A percentile compares a stretch with the other conserved stretches of the same genome.
Evolutionary conservation across 2,329 filamentous ascomycete species (phyloP).

Genomic region (Clarireedia homoeocarpa): DNA sequence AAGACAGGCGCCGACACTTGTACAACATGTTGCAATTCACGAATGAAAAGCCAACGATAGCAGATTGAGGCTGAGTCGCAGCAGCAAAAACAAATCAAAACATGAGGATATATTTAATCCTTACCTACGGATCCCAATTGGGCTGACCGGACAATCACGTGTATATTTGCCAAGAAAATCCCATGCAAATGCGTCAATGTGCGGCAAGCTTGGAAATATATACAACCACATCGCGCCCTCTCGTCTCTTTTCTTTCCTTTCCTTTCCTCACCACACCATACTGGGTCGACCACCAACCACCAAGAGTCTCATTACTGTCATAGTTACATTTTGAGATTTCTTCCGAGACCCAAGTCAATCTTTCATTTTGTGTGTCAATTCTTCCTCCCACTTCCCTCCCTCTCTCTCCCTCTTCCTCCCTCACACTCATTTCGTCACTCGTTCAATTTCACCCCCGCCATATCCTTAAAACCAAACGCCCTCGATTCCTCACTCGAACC

Average conservation of each 20-base stretch:
- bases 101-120: conserved; percentile 2
- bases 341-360: conserved; percentile 32
- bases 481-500: conserved; percentile 11
- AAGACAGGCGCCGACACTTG: no score
- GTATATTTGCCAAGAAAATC: neutral
- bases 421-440: conserved; percentile 28
- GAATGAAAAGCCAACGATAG: conserved; percentile 1
- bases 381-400: conserved; percentile 8
- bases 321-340: conserved; percentile 29
- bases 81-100: neutral
- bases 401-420: neutral
- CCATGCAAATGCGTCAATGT: neutral
- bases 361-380: conserved; percentile 29
- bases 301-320: conserved; percentile 29
- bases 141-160: conserved; percentile 1
- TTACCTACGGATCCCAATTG: neutral
- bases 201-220: neutral
- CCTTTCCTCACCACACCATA: conserved; percentile 29
- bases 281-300: conserved; percentile 28
- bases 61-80: neutral
- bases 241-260: conserved; percentile 9
- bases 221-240: conserved; percentile 6
- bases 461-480: conserved; percentile 15
- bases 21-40: neutral
- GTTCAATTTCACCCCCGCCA: conserved; percentile 20